Evolutionary conservation across 2,329 filamentous ascomycete genomes (phyloP).

Genomic region (Hypomyces rosellus): DNA sequence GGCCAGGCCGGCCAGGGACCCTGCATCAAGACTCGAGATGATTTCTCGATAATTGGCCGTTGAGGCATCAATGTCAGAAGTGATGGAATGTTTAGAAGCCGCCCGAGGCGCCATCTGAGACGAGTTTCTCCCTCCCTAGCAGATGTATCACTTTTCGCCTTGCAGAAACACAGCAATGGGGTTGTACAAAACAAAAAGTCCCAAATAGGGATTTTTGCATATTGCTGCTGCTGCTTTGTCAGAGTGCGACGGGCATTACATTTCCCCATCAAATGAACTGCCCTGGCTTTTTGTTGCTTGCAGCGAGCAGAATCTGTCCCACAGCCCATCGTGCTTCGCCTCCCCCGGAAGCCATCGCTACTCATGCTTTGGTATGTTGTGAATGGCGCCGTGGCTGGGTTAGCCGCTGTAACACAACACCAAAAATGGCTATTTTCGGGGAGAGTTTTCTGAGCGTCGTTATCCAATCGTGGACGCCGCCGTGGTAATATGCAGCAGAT

Average conservation of each 20-base stretch:
- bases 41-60: no score
- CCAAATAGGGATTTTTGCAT: background rate
- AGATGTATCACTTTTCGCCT: no score
- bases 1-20: background rate
- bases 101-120: background rate
- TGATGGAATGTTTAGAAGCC: background rate
- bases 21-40: background rate
- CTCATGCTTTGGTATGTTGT: no score
- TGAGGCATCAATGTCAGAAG: background rate
- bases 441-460: no score
- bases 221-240: no score
- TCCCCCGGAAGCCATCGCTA: constrained; percentile 2
- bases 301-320: constrained; percentile 2
- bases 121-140: background rate
- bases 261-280: background rate
- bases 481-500: no score
- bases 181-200: background rate
- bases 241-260: no score
- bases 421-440: no score
- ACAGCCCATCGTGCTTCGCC: constrained; percentile 9
- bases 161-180: no score
- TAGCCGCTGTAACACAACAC: no score
- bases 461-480: no score
- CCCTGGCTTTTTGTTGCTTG: constrained; percentile 1
- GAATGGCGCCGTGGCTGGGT: no score